phyloP scores from a whole-genome alignment of 345 rosid species.

The Noccaea bulbosa region DNA sequence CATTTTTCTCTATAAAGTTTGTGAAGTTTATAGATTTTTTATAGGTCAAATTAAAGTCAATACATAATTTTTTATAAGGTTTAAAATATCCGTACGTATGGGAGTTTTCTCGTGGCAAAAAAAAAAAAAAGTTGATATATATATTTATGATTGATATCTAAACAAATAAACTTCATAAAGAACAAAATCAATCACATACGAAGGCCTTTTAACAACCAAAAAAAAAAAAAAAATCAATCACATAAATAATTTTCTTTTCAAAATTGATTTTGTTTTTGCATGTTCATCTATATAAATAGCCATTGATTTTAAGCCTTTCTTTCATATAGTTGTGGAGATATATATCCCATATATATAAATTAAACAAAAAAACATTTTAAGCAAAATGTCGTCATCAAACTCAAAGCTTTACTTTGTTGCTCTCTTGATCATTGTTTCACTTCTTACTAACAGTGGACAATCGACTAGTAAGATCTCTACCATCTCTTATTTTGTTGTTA shows the following conservation, averaged over 20 bases:
- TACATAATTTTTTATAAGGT: background rate
- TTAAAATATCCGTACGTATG: background rate
- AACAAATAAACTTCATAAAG: constrained; percentile 3
- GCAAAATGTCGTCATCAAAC: constrained; percentile 26
- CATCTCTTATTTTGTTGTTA: too few species aligned
- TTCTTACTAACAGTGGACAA: constrained; percentile 27
- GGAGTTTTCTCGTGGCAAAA: background rate
- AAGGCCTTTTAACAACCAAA: too few species aligned
- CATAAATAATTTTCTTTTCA: background rate
- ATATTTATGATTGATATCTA: constrained; percentile 11
- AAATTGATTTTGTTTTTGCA: background rate
- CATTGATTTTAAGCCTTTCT: background rate
- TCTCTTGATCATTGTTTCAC: constrained; percentile 30
- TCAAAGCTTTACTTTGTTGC: constrained; percentile 33
- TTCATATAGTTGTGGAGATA: constrained; percentile 8
- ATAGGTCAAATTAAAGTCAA: too few species aligned
- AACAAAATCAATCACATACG: constrained; percentile 21
- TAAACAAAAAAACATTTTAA: background rate
- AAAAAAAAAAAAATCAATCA: constrained; percentile 18
- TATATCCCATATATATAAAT: background rate
- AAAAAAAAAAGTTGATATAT: background rate
- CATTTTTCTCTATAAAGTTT: too few species aligned
- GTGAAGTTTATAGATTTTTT: too few species aligned
- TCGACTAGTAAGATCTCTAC: constrained; percentile 25
- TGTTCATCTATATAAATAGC: constrained; percentile 21